Evolutionary conservation across 768 basidiomycete species (phyloP), one percentile per base, ranked within the genome.

Genomic region (Glaciozyma martinii): DNA sequence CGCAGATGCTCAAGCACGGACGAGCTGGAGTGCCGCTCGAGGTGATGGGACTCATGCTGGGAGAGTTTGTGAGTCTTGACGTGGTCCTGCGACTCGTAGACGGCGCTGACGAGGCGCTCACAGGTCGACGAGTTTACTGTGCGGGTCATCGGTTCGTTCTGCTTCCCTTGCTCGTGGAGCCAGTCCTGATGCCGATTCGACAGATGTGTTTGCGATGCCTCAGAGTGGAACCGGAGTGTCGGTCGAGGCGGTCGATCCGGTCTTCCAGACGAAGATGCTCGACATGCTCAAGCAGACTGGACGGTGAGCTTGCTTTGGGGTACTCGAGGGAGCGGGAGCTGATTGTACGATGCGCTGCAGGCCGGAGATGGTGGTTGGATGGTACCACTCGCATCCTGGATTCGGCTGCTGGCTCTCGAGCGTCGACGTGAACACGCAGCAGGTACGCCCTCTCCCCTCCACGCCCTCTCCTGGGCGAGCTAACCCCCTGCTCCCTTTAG

Each of bases 281-380:
- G 95, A 98, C 61, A 98, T 98, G 93, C 78, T 99, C 73, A 98
- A 99, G 78, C 95, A 98, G 80, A 99, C 95, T 0, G 95, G 95
- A 67, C 80, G 94, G 91, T 90, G 71, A 75, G 86, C 21, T 37
- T 19, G 56, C 21, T 23, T 12, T 33, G 42, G 53, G 60, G 56
- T 40, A 58, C 62, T 53, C 33, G 21, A 25, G 43, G 37, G 32
- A 18, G 59, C 18, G 30, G 56, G 5, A 19, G 59, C 61, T 61
- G 71, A 53, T 56, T 49, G 3, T 3, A 56, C 59, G 56, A 21
- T 30, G 12, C 37, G 19, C 25, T 25, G 86, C 62, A 79, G 93
- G 72, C 89, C 94, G 40, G 95, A 98, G 80, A 89, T 87, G 85
- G 95, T 98, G 8, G 95, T 99, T 1, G 95, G 95, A 5, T 99